Evolutionary conservation across 2,329 filamentous ascomycete species (phyloP).

Genomic region (Hypoxylon sp.): DNA sequence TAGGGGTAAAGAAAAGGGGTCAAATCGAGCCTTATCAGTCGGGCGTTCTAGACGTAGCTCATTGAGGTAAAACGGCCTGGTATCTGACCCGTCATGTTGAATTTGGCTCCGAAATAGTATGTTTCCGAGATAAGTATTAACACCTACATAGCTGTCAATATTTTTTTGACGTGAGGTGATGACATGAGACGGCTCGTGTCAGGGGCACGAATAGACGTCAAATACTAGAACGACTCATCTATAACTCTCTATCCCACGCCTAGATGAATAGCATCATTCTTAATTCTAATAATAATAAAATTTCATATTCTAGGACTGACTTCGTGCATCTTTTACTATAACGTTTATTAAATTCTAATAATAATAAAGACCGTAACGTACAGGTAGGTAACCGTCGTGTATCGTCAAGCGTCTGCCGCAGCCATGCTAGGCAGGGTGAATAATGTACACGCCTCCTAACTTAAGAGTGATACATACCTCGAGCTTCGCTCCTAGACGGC

Average conservation of each 20-base stretch:
- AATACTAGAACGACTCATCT: no score
- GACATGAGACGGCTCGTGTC: not conserved
- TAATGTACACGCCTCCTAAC: not conserved
- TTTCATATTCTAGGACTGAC: not conserved
- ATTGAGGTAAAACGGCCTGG: not conserved
- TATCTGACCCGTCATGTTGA: not conserved
- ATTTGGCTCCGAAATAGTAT: not conserved
- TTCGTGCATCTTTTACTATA: not conserved
- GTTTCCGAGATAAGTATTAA: not conserved
- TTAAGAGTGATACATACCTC: not conserved
- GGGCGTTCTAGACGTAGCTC: not conserved
- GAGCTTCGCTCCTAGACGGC: not conserved
- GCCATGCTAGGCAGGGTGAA: not conserved
- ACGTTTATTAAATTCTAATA: not conserved
- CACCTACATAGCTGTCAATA: not conserved
- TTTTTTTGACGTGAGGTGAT: not conserved
- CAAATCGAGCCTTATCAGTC: constrained; percentile 8
- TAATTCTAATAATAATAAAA: no score
- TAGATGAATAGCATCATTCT: no score
- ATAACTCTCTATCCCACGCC: no score
- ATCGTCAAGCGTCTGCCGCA: not conserved
- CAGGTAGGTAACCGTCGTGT: not conserved
- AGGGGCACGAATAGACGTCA: not conserved
- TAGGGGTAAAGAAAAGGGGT: not conserved
- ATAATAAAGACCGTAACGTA: not conserved